Percentiles rank a stretch among this genome's conserved stretches.
Conservation (phyloP, 2,329 filamentous ascomycete genomes). For the Venturia effusa region DNA sequence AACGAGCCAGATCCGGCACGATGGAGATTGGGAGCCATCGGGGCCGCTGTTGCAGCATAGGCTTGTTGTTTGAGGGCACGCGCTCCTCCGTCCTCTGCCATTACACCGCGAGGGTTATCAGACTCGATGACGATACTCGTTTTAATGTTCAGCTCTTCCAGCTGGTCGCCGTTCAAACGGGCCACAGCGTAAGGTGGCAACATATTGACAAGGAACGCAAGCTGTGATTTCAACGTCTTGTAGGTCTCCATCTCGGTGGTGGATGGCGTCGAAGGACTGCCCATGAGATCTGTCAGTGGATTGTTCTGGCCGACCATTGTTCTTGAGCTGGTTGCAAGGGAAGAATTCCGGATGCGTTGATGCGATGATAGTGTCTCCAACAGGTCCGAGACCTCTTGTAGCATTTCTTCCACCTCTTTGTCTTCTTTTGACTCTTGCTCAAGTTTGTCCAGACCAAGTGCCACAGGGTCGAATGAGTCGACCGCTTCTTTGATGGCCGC, state of each 20-base stretch:
- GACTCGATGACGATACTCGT: conserved; percentile 64
- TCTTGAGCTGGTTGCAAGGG: conserved; percentile 53
- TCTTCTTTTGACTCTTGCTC: conserved; percentile 23
- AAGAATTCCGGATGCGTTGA: conserved; percentile 67
- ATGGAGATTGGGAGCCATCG: conserved; percentile 11
- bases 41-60: conserved; percentile 19
- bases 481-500: conserved; percentile 27
- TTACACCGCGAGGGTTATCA: conserved; percentile 63
- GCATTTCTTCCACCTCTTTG: conserved; percentile 45
- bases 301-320: conserved; percentile 58
- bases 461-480: conserved; percentile 25
- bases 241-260: conserved; percentile 51
- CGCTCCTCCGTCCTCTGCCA: conserved; percentile 67
- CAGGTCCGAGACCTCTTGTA: conserved; percentile 60
- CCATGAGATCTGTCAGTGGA: conserved; percentile 41
- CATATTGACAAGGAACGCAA: conserved; percentile 61
- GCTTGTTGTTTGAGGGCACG: conserved; percentile 31
- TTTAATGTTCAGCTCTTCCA: conserved; percentile 74
- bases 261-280: conserved; percentile 55
- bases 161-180: conserved; percentile 73
- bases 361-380: conserved; percentile 67
- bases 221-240: conserved; percentile 62
- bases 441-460: conserved; percentile 18
- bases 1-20: conserved; percentile 1
- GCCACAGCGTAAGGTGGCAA: conserved; percentile 78